These are phyloP conservation scores for Hemisphaericaspora lyxosophila DNA, from an alignment of 1,139 yeast genomes.

Conservation along the genomic window DNA sequence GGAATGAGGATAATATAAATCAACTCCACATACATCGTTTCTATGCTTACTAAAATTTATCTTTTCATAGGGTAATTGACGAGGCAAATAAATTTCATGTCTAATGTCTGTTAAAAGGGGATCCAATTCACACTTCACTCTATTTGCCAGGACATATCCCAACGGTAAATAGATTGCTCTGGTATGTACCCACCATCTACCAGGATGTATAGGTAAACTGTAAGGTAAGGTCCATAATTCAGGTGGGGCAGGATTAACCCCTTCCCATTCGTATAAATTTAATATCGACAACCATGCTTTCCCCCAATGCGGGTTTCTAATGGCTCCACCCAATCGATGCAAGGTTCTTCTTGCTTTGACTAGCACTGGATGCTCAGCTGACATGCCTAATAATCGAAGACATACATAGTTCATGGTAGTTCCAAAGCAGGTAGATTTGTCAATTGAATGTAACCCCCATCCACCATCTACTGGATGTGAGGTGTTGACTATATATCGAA, in stretches of 20 bases:
- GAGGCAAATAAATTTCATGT: constrained; percentile 64
- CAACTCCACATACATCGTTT: constrained; percentile 88
- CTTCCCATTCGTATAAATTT: constrained; percentile 89
- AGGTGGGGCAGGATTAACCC: constrained; percentile 98
- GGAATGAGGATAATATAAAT: constrained; percentile 91
- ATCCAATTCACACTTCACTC: constrained; percentile 57
- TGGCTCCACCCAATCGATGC: constrained; percentile 80
- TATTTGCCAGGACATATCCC: constrained; percentile 71
- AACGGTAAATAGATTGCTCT: constrained; percentile 87
- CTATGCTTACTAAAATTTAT: constrained; percentile 73
- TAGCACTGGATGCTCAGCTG: constrained; percentile 73
- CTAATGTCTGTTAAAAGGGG: constrained; percentile 66
- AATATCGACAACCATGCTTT: constrained; percentile 84
- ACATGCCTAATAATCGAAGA: constrained; percentile 74
- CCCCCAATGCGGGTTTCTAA: constrained; percentile 96
- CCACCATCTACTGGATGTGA: constrained; percentile 99
- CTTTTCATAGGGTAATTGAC: constrained; percentile 53
- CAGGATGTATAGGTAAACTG: constrained; percentile 82
- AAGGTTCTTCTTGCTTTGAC: constrained; percentile 75
- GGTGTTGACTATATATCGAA: constrained; percentile 80
- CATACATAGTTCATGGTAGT: constrained; percentile 83
- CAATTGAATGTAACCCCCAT: constrained; percentile 93
- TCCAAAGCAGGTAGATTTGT: constrained; percentile 93
- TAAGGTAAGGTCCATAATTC: constrained; percentile 92
- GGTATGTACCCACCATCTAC: constrained; percentile 99